Evolutionary conservation across 495 filamentous ascomycete genomes (phyloP).

Genomic region (Neurospora tetrasperma): DNA sequence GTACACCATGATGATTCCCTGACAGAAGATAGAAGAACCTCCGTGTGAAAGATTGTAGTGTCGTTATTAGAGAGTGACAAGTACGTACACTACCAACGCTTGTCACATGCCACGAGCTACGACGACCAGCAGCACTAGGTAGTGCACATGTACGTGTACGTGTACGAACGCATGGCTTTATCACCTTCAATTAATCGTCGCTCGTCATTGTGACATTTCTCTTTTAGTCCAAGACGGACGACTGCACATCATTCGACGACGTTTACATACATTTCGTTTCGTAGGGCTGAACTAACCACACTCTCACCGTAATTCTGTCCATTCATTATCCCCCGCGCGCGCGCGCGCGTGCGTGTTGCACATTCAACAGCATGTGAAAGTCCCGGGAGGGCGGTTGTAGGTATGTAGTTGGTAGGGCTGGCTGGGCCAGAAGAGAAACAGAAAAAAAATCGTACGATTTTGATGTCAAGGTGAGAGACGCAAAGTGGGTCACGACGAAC

Average conservation of each 20-base stretch:
- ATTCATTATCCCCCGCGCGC: background rate
- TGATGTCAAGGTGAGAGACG: constrained; percentile 17
- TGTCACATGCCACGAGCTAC: too few relatives aligned
- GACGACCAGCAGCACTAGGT: too few relatives aligned
- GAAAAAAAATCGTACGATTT: constrained; percentile 23
- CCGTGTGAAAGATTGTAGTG: too few relatives aligned
- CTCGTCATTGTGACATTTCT: too few relatives aligned
- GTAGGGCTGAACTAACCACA: background rate
- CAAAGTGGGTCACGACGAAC: constrained; percentile 7
- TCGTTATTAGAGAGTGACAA: too few relatives aligned
- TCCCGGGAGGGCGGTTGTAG: background rate
- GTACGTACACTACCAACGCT: too few relatives aligned
- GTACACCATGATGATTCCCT: too few relatives aligned
- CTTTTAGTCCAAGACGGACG: background rate
- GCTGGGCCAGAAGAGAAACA: background rate
- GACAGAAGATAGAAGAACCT: too few relatives aligned
- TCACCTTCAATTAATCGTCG: too few relatives aligned
- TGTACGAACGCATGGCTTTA: too few relatives aligned
- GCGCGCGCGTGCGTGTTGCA: background rate
- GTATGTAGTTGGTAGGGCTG: background rate
- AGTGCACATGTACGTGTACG: too few relatives aligned
- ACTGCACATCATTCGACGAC: background rate
- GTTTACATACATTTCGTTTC: background rate
- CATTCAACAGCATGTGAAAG: background rate
- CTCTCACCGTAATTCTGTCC: background rate